Evolutionary conservation across 371 early-diverging fungal species (phyloP).

Genomic region (Dichotomocladium elegans): DNA sequence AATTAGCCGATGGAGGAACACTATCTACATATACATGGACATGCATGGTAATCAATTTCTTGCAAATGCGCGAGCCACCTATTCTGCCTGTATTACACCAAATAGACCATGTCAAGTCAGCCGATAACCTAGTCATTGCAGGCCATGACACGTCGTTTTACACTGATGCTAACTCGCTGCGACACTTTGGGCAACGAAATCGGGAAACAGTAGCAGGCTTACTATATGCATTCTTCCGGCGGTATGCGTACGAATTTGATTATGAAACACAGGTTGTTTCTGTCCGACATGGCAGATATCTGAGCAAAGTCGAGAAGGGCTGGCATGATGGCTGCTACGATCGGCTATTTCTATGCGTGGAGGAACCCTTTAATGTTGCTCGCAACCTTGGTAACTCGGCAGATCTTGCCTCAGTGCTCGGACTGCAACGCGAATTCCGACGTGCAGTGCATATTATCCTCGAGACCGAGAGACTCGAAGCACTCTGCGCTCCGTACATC

Average conservation of each 20-base stretch:
- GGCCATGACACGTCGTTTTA: constrained; percentile 44
- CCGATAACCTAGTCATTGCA: background rate
- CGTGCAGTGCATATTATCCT: constrained; percentile 64
- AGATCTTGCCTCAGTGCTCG: constrained; percentile 69
- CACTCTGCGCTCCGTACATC: constrained; percentile 38
- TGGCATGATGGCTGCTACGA: constrained; percentile 55
- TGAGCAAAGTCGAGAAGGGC: constrained; percentile 76
- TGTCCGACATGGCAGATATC: constrained; percentile 68
- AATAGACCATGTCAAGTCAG: constrained; percentile 12
- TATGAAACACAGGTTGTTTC: constrained; percentile 76
- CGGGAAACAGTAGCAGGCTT: constrained; percentile 73
- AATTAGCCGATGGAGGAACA: constrained; percentile 81
- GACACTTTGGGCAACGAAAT: constrained; percentile 67
- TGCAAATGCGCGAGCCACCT: constrained; percentile 87
- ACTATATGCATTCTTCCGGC: constrained; percentile 80
- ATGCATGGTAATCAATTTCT: constrained; percentile 84
- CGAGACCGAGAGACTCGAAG: constrained; percentile 29
- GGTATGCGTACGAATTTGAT: constrained; percentile 77
- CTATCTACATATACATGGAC: constrained; percentile 92
- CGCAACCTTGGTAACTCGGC: constrained; percentile 89
- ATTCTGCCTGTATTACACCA: constrained; percentile 85
- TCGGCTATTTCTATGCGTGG: constrained; percentile 72
- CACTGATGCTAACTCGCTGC: constrained; percentile 56
- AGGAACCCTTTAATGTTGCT: constrained; percentile 82
- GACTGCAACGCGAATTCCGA: constrained; percentile 72